Evolutionary conservation across 202 grass and related monocot species (phyloP).

Genomic region (Panicum hallii): DNA sequence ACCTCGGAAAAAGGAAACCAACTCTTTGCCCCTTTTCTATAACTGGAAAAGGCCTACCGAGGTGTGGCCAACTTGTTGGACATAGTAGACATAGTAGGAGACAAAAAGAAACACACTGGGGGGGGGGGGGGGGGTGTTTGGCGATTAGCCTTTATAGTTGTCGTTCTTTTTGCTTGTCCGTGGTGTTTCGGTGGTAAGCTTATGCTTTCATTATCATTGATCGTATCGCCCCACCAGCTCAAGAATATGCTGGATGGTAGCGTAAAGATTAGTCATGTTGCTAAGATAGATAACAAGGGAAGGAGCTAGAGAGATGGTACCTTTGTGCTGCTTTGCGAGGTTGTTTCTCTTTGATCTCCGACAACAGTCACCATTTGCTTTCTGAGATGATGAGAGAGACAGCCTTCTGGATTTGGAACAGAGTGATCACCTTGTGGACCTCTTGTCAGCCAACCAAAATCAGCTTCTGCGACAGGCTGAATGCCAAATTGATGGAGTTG

Average conservation of each 20-base stretch:
- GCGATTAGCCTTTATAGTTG: slow-evolving; percentile 10
- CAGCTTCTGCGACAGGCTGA: slow-evolving; percentile 10
- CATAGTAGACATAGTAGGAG: slow-evolving; percentile 40
- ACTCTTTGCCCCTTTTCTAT: slow-evolving; percentile 55
- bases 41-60: slow-evolving; percentile 41
- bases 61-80: slow-evolving; percentile 42
- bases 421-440: slow-evolving; percentile 27
- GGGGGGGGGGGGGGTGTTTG: neutral
- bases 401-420: slow-evolving; percentile 42
- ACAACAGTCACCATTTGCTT: slow-evolving; percentile 22
- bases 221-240: slow-evolving; percentile 20
- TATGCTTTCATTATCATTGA: slow-evolving; percentile 52
- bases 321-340: neutral
- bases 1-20: slow-evolving; percentile 54
- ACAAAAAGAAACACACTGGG: slow-evolving; percentile 19
- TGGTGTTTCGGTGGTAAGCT: slow-evolving; percentile 50
- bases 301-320: neutral
- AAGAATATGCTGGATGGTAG: slow-evolving; percentile 26
- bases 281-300: slow-evolving; percentile 10
- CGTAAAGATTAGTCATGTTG: slow-evolving; percentile 42
- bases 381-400: slow-evolving; percentile 32
- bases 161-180: slow-evolving; percentile 1
- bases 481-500: slow-evolving; percentile 42
- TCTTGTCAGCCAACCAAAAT: slow-evolving; percentile 17
- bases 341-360: slow-evolving; percentile 35